Conservation (phyloP, 306 rosid genomes). For the Dicorynia guianensis region DNA sequence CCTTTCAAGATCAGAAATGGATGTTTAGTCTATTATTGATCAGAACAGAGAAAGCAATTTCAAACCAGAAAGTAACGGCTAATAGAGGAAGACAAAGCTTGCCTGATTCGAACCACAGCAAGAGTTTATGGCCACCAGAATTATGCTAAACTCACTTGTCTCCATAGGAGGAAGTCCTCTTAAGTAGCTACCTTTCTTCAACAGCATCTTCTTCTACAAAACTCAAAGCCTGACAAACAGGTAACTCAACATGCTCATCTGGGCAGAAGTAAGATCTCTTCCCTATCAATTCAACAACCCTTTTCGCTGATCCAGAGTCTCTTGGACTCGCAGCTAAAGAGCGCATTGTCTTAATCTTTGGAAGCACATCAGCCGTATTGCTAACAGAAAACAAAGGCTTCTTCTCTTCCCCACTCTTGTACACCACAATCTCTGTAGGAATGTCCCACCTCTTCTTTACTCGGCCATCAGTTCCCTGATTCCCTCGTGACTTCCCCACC, state of each 20-base stretch:
- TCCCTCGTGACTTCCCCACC: constrained; percentile 46
- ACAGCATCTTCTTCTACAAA: constrained; percentile 61
- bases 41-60: neutral
- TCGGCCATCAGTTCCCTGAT: constrained; percentile 51
- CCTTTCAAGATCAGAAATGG: constrained; percentile 24
- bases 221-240: constrained; percentile 65
- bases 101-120: constrained; percentile 18
- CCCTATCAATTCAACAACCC: constrained; percentile 68
- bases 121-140: constrained; percentile 24
- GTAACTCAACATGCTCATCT: constrained; percentile 43
- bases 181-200: constrained; percentile 38
- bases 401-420: constrained; percentile 38
- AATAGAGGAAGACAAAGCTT: constrained; percentile 8
- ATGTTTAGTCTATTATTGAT: constrained; percentile 32
- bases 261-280: constrained; percentile 55
- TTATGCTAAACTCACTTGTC: constrained; percentile 32
- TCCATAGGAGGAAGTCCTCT: neutral
- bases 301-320: constrained; percentile 86
- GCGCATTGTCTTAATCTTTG: constrained; percentile 63
- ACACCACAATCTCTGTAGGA: constrained; percentile 52
- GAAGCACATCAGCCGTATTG: constrained; percentile 52
- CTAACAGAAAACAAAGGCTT: constrained; percentile 11
- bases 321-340: constrained; percentile 66
- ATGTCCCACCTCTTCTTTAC: constrained; percentile 74
- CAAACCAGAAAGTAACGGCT: constrained; percentile 10